phyloP scores from a whole-genome alignment of 148 eudicot genomes.

The Vaccinium myrtillus region DNA sequence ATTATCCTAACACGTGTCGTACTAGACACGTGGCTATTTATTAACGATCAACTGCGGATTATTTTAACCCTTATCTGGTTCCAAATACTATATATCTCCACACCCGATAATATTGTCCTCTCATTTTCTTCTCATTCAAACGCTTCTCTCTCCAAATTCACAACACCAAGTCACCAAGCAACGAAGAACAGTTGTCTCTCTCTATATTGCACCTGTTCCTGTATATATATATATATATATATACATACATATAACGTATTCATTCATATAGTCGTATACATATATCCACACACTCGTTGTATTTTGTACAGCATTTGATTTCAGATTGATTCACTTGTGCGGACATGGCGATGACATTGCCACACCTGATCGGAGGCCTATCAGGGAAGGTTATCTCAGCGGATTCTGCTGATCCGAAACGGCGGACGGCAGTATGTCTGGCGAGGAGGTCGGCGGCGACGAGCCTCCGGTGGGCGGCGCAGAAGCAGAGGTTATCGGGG shows the following conservation, averaged over 20 bases:
- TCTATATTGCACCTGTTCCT: background rate
- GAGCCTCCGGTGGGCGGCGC: conserved; percentile 22
- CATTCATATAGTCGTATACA: background rate
- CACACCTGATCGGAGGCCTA: conserved; percentile 63
- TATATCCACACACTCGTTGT: background rate
- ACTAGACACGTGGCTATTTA: conserved; percentile 31
- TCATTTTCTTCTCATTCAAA: background rate
- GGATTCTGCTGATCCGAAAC: conserved; percentile 21
- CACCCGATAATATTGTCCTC: background rate
- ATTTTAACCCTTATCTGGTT: background rate
- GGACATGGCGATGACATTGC: conserved; percentile 65
- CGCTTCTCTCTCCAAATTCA: conserved; percentile 6
- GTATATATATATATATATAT: no score
- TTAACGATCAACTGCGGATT: conserved; percentile 6
- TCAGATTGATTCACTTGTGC: background rate
- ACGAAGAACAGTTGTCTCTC: background rate
- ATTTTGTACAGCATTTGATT: background rate
- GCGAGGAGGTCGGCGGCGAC: conserved; percentile 39
- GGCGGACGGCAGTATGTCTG: conserved; percentile 22
- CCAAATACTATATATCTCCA: background rate
- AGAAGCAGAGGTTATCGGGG: conserved; percentile 12
- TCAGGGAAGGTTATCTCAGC: conserved; percentile 44
- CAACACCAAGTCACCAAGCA: background rate
- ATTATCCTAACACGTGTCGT: conserved; percentile 36
- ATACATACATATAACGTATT: background rate